Base-by-base conservation (phyloP, 2,329 filamentous ascomycete genomes). In the Sordariomycetes sp. region DNA sequence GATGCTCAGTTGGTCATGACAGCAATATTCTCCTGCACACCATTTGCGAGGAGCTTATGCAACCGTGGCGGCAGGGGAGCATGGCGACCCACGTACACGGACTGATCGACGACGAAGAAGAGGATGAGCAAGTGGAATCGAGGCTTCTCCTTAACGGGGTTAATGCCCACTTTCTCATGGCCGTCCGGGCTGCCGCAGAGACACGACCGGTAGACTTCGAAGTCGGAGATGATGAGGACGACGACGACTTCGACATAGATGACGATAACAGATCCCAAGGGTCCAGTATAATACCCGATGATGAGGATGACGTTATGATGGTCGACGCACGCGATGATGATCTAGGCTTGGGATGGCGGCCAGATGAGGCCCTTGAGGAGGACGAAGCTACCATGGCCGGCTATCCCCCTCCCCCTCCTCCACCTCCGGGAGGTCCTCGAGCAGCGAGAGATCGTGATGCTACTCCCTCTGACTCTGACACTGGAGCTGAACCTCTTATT, bases 41-140 rank as follows among this genome's bases (percentile, higher is more conserved):
- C 6, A 76, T 98, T 25, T 98, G 92, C 50, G 86, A 96, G 54
- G 86, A 98, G 56, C 72, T 96, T 48, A 75, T 98, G 40, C 82
- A 80, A 45, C 75, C 83, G 2, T 98, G 92, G 92, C 75, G 79
- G 21, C 75, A 82, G 43, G 92, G 92, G 6, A 96, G 92, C 51
- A 72, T 76, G 36, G 92, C 82, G 6, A 80, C 72, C 29, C 90
- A 96, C 53, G 81, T 78, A 15, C 25, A 49, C 15, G 57, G 58
- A 4, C 26, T 61, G 6, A 65, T 63, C 23, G 64, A 63, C 24
- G 60, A 62, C 19, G 55, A 63, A 33, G 64, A 66, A 11, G 63
- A 66, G 34, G 67, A 70, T 21, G 59, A 70, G 3, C 67, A 69
- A 35, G 59, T 64, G 20, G 59, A 63, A 4, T 59, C 46, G 2